phyloP scores from a whole-genome alignment of 2,329 filamentous ascomycete genomes.

The Ophiostoma pallidulum region DNA sequence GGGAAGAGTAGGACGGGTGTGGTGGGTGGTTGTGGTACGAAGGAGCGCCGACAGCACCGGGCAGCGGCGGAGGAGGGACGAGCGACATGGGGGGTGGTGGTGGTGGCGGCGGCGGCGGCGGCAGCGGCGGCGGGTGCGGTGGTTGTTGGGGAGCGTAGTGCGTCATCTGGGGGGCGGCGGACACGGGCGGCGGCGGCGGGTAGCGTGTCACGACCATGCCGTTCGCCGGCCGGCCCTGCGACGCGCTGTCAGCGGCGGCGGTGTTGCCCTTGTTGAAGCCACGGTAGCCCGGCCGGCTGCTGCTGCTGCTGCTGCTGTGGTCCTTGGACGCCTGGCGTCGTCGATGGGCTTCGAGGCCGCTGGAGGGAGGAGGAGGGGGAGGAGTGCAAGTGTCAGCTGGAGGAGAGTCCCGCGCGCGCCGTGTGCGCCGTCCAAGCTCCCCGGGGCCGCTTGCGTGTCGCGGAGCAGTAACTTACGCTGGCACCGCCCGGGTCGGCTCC shows the following conservation, averaged over 20 bases:
- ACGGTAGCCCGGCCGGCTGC: not conserved
- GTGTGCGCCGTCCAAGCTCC: no score
- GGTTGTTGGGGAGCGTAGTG: conserved; percentile 20
- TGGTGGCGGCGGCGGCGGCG: conserved; percentile 5
- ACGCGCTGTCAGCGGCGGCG: conserved; percentile 16
- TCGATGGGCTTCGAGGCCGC: conserved; percentile 20
- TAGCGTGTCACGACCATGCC: conserved; percentile 31
- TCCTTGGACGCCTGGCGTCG: conserved; percentile 15
- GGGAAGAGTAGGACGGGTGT: not conserved
- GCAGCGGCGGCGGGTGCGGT: conserved; percentile 21
- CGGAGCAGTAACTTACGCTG: conserved; percentile 47
- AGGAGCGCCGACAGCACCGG: not conserved
- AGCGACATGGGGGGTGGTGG: conserved; percentile 7
- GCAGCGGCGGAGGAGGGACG: conserved; percentile 17
- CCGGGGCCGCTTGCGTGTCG: no score
- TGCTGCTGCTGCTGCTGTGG: not conserved
- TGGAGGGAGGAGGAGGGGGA: no score
- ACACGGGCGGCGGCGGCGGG: conserved; percentile 27
- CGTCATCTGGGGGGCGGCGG: conserved; percentile 23
- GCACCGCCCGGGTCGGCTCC: conserved; percentile 37
- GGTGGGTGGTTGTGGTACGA: not conserved
- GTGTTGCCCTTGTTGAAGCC: conserved; percentile 3
- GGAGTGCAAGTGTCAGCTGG: conserved; percentile 13
- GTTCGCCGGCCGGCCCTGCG: conserved; percentile 17
- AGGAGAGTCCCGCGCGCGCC: no score